Evolutionary conservation across 495 filamentous ascomycete genomes (phyloP), one percentile per base, ranked within the genome.

Genomic region (Symbiotaphrina buchneri): DNA sequence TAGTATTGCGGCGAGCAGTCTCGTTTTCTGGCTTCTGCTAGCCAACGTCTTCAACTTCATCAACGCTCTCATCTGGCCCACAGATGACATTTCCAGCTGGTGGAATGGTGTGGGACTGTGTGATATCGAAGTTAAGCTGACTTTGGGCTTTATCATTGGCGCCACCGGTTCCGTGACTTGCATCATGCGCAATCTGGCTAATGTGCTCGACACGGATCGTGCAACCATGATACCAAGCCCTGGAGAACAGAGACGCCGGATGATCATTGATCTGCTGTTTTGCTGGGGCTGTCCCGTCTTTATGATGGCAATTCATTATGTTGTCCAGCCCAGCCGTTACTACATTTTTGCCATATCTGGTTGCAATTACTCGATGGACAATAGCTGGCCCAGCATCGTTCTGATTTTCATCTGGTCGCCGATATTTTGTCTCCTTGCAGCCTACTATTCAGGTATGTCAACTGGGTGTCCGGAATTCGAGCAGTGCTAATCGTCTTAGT

Each of bases 21-120:
- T 91, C 25, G 67, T 82, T 37, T 43, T 55, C 37, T 78, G 68
- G 61, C 56, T 72, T 31, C 47, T 68, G 14, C 13, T 77, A 6
- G 45, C 69, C 42, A 83, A 85, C 46, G 5, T 74, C 14, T 58
- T 71, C 47, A 72, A 61, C 39, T 63, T 78, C 39, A 42, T 77
- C 57, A 93, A 93, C 47, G 59, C 77, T 6, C 43, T 87, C 23
- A 63, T 91, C 33, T 97, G 87, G 87, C 66, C 65, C 16, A 65
- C 59, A 10, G 71, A 87, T 46, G 56, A 85, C 39, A 53, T 70
- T 23, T 41, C 45, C 0, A 47, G 41, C 4, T 84, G 76, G 71
- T 95, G 63, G 60, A 54, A 63, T 33, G 87, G 87, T 14, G 43
- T 53, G 3, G 74, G 69, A 1, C 67, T 83, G 36, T 97, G 87